Evolutionary conservation across 164 flowering plant species (phyloP).

Genomic region (Aristolochia contorta): DNA sequence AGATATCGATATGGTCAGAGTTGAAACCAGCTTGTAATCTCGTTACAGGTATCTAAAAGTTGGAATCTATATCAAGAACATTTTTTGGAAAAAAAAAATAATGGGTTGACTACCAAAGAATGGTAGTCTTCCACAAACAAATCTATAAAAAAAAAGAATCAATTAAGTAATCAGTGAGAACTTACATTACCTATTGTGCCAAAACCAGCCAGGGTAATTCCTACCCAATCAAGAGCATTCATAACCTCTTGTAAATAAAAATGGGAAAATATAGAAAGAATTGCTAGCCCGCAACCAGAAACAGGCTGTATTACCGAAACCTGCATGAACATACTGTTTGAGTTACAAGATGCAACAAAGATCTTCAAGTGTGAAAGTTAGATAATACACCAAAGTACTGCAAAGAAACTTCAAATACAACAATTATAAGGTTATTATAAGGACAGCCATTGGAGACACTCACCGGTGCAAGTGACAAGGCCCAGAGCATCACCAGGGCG

Average conservation of each 20-base stretch:
- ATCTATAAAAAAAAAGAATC: neutral
- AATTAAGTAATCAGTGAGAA: constrained; percentile 10
- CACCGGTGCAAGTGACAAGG: constrained; percentile 91
- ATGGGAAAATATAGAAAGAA: constrained; percentile 90
- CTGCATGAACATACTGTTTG: constrained; percentile 21
- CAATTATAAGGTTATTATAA: neutral
- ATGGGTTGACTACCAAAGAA: no score
- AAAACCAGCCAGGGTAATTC: constrained; percentile 77
- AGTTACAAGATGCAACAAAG: no score
- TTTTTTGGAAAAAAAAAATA: no score
- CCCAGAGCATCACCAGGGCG: constrained; percentile 85
- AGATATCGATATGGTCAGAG: no score
- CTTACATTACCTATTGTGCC: constrained; percentile 98
- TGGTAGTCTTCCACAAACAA: neutral
- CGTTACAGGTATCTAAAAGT: no score
- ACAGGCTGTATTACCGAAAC: constrained; percentile 97
- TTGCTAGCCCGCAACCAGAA: constrained; percentile 97
- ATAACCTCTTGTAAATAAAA: constrained; percentile 83
- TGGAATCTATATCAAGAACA: no score
- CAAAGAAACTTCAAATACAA: neutral
- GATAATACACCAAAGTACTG: no score
- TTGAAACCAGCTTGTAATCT: no score
- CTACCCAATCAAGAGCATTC: constrained; percentile 94
- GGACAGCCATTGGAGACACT: constrained; percentile 15
- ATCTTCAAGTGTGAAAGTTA: no score